These are phyloP conservation scores for Gynandropsis gynandra DNA, from an alignment of 345 rosid species.

Conservation along the genomic window DNA sequence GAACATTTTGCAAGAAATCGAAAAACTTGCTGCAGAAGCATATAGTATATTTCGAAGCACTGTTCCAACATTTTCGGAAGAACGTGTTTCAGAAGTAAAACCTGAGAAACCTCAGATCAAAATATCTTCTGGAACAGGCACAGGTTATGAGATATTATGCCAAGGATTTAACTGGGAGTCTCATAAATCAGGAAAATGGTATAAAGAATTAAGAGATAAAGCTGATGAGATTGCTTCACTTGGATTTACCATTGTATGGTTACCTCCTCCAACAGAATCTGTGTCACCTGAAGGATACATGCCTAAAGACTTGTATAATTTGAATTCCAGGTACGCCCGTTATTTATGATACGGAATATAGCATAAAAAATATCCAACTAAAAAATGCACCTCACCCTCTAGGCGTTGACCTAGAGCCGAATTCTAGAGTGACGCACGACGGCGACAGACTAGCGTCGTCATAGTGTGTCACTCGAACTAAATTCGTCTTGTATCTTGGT, in stretches of 20 bases:
- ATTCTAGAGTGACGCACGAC: no score
- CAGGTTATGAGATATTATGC: slow-evolving; percentile 82
- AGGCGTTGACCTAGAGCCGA: no score
- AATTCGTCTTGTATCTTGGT: no score
- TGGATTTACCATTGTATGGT: slow-evolving; percentile 86
- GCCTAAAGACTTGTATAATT: slow-evolving; percentile 86
- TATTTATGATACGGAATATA: no score
- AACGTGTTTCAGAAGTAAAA: slow-evolving; percentile 38
- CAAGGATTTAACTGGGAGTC: slow-evolving; percentile 99
- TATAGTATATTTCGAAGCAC: slow-evolving; percentile 86
- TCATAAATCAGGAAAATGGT: slow-evolving; percentile 83
- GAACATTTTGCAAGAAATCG: slow-evolving; percentile 88
- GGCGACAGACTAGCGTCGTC: no score
- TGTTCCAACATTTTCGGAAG: slow-evolving; percentile 49
- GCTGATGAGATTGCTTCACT: slow-evolving; percentile 63
- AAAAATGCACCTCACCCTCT: no score
- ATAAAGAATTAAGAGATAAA: slow-evolving; percentile 63
- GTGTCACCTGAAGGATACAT: slow-evolving; percentile 99
- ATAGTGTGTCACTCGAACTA: no score
- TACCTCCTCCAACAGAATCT: slow-evolving; percentile 96
- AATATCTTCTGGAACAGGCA: slow-evolving; percentile 67
- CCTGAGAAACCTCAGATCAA: slow-evolving; percentile 34
- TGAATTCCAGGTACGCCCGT: slow-evolving; percentile 68
- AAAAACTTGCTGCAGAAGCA: slow-evolving; percentile 97
- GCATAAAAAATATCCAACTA: no score